Base-by-base conservation (phyloP, 148 eudicot species). In the Limonium bicolor region DNA sequence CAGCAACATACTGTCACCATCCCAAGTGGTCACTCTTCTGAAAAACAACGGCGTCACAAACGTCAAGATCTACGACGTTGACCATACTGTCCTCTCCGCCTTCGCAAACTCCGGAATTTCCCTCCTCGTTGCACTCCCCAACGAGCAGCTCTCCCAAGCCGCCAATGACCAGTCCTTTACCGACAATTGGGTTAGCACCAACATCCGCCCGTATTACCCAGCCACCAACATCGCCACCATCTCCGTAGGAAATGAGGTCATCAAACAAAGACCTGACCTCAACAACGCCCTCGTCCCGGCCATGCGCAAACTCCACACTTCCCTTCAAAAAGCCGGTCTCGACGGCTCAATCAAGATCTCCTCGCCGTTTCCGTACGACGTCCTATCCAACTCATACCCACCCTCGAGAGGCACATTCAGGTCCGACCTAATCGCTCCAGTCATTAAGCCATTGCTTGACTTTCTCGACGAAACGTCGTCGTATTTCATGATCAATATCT, bases 221-320 rank as follows among this genome's bases (percentile, higher is more conserved):
- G 10, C 31, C 5, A 57, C 76, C 5, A n/a, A 20, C 4, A 63
- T 88, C 20, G 61, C 63, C 6, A 62, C 92, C 29, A 66, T 88
- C 2, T 80, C 96, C 2, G 94, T 88, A 7, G 96, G 96, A 0
- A 88, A 88, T 42, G 96, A 88, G 39, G 96, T 79, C 1, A 78
- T 78, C 35, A 68, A 48, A 2, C 17, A 19, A 15, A 78, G 73
- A 50, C 63, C 80, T 0, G 72, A 69, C 46, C 53, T 67, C 13
- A 65, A 80, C 34, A 1, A 16, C 0, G 63, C 24, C 61, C 80
- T 87, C 19, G 80, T 69, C 0, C 81, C 80, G 26, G 96, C 94
- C 47, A 83, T 88, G 94, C 35, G 50, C 1, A 88, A 80, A 54
- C 36, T 88, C 13, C 46, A 62, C 31, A 15, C 56, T 0, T 71